Conservation (phyloP, 78 protist genomes). For the Reticulomyxa filosa region DNA sequence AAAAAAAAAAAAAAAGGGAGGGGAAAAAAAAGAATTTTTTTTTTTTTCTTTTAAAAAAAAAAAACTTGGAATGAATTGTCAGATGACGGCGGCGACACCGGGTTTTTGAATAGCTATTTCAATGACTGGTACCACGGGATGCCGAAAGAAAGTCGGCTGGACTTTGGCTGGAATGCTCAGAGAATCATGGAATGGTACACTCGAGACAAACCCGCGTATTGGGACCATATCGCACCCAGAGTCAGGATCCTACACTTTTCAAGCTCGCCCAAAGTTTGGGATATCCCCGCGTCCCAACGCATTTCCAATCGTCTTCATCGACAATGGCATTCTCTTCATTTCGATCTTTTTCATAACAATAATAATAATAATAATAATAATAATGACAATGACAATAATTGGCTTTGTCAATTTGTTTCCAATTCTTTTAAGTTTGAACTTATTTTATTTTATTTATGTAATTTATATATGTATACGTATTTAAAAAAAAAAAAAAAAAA, state of each 20-base stretch:
- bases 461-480: too few species aligned
- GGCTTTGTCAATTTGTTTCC: too few species aligned
- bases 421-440: too few species aligned
- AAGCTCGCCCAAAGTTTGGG: background rate
- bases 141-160: background rate
- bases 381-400: background rate
- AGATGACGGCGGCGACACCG: background rate
- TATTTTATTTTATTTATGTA: too few species aligned
- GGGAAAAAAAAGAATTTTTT: too few species aligned
- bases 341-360: background rate
- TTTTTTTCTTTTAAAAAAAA: too few species aligned
- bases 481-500: too few species aligned
- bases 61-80: too few species aligned
- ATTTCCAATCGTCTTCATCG: too few species aligned
- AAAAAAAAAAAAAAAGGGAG: too few species aligned
- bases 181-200: background rate
- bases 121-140: background rate
- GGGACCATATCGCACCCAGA: background rate
- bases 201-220: background rate
- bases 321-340: too few species aligned
- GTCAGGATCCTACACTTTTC: background rate
- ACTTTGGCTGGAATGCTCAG: background rate
- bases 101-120: background rate
- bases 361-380: background rate
- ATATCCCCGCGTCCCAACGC: too few species aligned